Evolutionary conservation across 2,329 filamentous ascomycete genomes (phyloP), one percentile per base, ranked within the genome.

Genomic region (Colletotrichum sp.): DNA sequence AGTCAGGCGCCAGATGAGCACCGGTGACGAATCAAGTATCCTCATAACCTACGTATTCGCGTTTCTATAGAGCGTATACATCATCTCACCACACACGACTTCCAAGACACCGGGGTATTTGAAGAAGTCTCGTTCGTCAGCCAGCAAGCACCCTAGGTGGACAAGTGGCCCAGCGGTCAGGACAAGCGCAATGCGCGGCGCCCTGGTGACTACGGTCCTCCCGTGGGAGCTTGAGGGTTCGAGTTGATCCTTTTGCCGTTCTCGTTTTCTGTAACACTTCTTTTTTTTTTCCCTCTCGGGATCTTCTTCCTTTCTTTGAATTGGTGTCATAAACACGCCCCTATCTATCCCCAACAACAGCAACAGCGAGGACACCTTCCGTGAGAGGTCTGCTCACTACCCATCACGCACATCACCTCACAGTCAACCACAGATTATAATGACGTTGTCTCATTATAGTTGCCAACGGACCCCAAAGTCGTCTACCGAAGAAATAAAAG

Each of bases 351-450:
- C 39, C 9, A 0, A 43, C 18, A n/a, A 48, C 9, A n/a, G 43
- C 43, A 21, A 21, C 7, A 48, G 2, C 39, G 5, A 43, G 39
- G 5, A 43, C 18, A 21, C 43, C 0, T 48, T 12, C 43, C 43
- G 10, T n/a, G 9, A 7, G 43, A 13, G 1, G n/a, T 21, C 43
- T 21, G 43, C 43, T 48, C 10, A 48, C 6, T 21, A 7, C 3
- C 10, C n/a, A 21, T 13, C 10, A 21, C 3, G 12, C 10, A 52
- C n/a, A 21, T 7, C 43, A 21, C 10, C n/a, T 21, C 43, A 21
- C n/a, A 12, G 16, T 52, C 43, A 5, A 2, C n/a, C 43, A 21
- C 43, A 52, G 1, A 0, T 21, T 52, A 3, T 18, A 0, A 2
- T 52, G 43, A 52, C 43, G 10, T 52, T 21, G 15, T 32, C 43